Percentiles rank a stretch among this genome's conserved stretches.
phyloP scores from a whole-genome alignment of 1,139 yeast species.

The Wickerhamomyces sp. region DNA sequence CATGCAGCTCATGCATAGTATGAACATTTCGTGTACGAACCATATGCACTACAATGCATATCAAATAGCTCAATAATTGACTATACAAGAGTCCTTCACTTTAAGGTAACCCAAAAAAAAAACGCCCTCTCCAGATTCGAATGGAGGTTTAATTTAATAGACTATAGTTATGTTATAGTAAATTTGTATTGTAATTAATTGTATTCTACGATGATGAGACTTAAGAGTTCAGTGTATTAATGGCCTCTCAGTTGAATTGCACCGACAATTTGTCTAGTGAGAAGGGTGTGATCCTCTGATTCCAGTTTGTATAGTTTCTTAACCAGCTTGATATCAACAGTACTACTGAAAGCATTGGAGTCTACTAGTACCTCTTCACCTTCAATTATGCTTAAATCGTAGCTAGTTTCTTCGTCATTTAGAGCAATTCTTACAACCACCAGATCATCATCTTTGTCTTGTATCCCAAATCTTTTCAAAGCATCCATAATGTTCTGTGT shows the following conservation, averaged over 20 bases:
- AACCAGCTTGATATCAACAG: slow-evolving; percentile 31
- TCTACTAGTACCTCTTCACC: slow-evolving; percentile 31
- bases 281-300: slow-evolving; percentile 8
- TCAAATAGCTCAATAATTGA: no score
- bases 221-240: slow-evolving; percentile 1
- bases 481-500: slow-evolving; percentile 47
- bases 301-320: slow-evolving; percentile 27
- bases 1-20: no score
- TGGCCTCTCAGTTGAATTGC: slow-evolving; percentile 34
- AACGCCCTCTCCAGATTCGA: no score
- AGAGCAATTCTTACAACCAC: slow-evolving; percentile 34
- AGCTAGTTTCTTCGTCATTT: slow-evolving; percentile 15
- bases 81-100: no score
- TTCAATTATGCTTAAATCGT: slow-evolving; percentile 22
- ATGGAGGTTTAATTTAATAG: no score
- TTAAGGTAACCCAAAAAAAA: no score
- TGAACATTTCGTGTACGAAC: no score
- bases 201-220: no score
- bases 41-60: no score
- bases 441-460: slow-evolving; percentile 31
- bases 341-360: slow-evolving; percentile 29
- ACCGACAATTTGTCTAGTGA: slow-evolving; percentile 28
- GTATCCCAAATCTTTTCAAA: slow-evolving; percentile 41
- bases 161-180: no score
- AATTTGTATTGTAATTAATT: no score